Percentiles rank a stretch among this genome's conserved stretches.
Conservation (phyloP, 2,329 filamentous ascomycete species). For the Aspergillus sp. region DNA sequence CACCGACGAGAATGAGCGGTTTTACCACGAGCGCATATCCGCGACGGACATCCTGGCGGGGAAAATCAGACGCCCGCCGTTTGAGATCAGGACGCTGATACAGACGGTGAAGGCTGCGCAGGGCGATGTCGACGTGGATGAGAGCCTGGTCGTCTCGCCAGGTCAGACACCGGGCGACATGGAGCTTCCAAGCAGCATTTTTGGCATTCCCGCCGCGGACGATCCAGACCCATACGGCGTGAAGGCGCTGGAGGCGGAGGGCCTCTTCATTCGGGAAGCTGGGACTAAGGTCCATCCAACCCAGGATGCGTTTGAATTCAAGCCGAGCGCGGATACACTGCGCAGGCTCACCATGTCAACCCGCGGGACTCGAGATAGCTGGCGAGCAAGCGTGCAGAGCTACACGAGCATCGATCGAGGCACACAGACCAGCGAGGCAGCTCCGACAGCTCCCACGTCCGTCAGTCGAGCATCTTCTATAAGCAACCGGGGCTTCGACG, state of each 20-base stretch:
- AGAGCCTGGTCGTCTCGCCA: conserved; percentile 53
- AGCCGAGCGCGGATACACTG: conserved; percentile 63
- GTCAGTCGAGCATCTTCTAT: conserved; percentile 25
- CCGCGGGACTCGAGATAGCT: conserved; percentile 54
- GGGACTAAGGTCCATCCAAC: conserved; percentile 63
- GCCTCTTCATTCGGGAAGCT: conserved; percentile 83
- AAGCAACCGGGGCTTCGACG: conserved; percentile 19
- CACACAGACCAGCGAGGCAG: conserved; percentile 55
- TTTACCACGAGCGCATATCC: conserved; percentile 61
- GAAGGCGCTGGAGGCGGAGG: conserved; percentile 71
- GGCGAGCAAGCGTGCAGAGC: conserved; percentile 57
- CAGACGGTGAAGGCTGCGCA: conserved; percentile 84
- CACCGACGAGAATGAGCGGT: conserved; percentile 77
- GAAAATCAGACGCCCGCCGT: conserved; percentile 49
- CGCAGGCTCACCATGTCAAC: conserved; percentile 60
- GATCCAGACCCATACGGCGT: conserved; percentile 92
- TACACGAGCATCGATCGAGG: conserved; percentile 53
- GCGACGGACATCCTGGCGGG: conserved; percentile 56
- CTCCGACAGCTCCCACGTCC: conserved; percentile 21
- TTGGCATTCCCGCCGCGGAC: conserved; percentile 68
- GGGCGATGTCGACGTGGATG: conserved; percentile 67
- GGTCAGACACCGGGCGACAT: conserved; percentile 69
- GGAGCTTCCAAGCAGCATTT: conserved; percentile 44
- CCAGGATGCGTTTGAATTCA: conserved; percentile 75
- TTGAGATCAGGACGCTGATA: conserved; percentile 52